Evolutionary conservation across 2,329 filamentous ascomycete genomes (phyloP), one percentile per base, ranked within the genome.

Genomic region (Pseudophaeomoniella oleicola): DNA sequence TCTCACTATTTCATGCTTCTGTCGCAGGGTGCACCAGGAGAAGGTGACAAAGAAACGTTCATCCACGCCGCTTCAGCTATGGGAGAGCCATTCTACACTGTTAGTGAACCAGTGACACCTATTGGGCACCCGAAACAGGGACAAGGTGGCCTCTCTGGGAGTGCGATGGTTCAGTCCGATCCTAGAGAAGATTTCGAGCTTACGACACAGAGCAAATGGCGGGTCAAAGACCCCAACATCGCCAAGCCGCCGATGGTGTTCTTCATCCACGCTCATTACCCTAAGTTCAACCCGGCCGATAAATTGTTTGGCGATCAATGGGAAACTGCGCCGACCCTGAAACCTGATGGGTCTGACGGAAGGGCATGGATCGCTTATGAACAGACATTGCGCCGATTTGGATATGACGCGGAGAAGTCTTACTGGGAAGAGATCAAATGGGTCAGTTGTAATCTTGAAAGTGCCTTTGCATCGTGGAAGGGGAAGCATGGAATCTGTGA

Each of bases 361-460:
- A 53, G 56, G 12, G 55, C 55, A 31, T 62, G 58, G 58, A 52
- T 49, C 3, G 48, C 50, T 11, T 50, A 53, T 0, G 46, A 52
- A 9, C 51, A 58, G 1, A 53, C 50, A 4, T 40, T 60, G 12
- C 42, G 41, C 14, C 47, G 55, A 9, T 55, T 63, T 35, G 59
- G 59, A 16, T 55, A 54, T 38, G 59, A 62, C 38, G 49, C 50
- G 3, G 59, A 62, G 40, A 53, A 44, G 34, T 46, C 47, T 4
- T 57, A 59, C 31, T 62, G 59, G 58, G 54, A 56, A 34, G 59
- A 59, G 37, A 53, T 62, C 36, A 58, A 55, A 36, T 55, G 46
- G 44, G 54, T 59, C 10, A 57, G 55, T 35, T 62, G 59, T 41
- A 45, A 56, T 19, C 47, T 56, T 2, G 55, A 59, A 34, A 43